Percentiles rank a stretch among this genome's conserved stretches.
Conservation (phyloP, 345 rosid species). For the Linum tenue region DNA sequence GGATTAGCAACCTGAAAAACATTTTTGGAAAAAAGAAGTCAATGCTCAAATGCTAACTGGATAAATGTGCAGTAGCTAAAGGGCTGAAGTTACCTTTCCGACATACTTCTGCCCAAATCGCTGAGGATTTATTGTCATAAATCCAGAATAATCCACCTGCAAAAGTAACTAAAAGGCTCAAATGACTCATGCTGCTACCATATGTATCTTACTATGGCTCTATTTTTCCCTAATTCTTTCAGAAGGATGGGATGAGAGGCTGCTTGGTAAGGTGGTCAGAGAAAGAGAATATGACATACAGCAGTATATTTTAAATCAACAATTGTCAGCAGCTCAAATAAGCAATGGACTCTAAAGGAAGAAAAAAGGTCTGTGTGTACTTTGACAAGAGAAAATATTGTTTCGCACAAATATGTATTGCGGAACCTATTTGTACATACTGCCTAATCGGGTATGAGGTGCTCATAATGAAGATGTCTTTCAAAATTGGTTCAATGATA, state of each 20-base stretch:
- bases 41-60: not conserved
- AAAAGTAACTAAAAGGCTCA: slow-evolving; percentile 12
- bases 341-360: not conserved
- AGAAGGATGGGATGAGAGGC: not conserved
- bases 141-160: slow-evolving; percentile 97
- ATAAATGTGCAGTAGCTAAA: slow-evolving; percentile 2
- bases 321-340: not conserved
- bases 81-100: slow-evolving; percentile 60
- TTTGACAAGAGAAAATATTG: not conserved
- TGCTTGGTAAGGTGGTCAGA: not conserved
- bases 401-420: not conserved
- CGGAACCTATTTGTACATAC: not conserved
- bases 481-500: not conserved
- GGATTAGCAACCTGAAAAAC: slow-evolving; percentile 86
- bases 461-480: slow-evolving; percentile 12
- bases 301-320: not conserved
- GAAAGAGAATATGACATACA: not conserved
- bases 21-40: not conserved
- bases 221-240: not conserved
- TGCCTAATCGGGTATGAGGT: not conserved
- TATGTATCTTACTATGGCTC: not conserved
- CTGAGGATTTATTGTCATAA: slow-evolving; percentile 98
- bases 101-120: slow-evolving; percentile 98
- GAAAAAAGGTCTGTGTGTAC: not conserved
- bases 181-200: not conserved